Evolutionary conservation across 306 rosid genomes (phyloP).

Genomic region (Glycine latifolia): DNA sequence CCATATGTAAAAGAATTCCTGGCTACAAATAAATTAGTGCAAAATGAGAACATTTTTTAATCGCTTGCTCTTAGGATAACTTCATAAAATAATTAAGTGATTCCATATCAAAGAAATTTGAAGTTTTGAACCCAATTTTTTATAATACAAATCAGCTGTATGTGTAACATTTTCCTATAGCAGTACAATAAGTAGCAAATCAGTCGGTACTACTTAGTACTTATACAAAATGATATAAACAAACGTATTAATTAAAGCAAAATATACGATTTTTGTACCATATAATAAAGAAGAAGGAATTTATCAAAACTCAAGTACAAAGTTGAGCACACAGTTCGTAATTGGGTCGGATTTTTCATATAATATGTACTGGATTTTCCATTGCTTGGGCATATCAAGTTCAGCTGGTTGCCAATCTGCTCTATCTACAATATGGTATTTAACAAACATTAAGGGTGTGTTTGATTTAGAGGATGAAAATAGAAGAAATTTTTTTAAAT

Average conservation of each 20-base stretch:
- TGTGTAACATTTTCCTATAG: not conserved
- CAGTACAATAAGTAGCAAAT: not conserved
- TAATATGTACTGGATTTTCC: conserved; percentile 53
- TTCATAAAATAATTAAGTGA: conserved; percentile 5
- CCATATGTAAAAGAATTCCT: not conserved
- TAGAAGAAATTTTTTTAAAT: too few species aligned
- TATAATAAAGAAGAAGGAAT: not conserved
- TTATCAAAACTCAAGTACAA: conserved; percentile 54
- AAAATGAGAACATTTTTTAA: not conserved
- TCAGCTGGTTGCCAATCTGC: conserved; percentile 60
- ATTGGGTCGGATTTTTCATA: conserved; percentile 50
- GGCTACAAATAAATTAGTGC: not conserved
- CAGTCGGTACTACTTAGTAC: conserved; percentile 1
- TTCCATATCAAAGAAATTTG: conserved; percentile 16
- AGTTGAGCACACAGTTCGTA: conserved; percentile 59
- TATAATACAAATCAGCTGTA: not conserved
- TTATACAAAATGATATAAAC: conserved; percentile 11
- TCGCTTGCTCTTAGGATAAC: not conserved
- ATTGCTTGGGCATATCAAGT: conserved; percentile 66
- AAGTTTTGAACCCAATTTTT: not conserved
- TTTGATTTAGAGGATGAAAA: too few species aligned
- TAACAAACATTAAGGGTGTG: not conserved
- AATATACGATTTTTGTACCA: not conserved
- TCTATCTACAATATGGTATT: conserved; percentile 52
- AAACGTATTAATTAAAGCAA: conserved; percentile 21